Evolutionary conservation across 306 rosid genomes (phyloP).

Genomic region (Coriaria nepalensis): DNA sequence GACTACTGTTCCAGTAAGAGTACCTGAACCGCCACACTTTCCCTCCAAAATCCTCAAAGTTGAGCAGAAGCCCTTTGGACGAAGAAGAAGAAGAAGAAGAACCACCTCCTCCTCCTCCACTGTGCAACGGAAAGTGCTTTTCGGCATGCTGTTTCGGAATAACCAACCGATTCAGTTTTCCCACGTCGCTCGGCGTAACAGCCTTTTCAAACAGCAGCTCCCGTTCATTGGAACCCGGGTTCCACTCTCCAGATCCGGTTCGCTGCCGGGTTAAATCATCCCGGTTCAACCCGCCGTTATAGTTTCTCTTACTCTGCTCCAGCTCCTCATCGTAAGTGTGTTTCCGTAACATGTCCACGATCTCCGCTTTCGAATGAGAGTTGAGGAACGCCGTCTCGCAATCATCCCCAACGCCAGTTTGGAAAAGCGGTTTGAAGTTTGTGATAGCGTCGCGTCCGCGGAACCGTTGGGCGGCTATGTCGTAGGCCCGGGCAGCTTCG

Average conservation of each 20-base stretch:
- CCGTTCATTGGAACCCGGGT: slow-evolving; percentile 28
- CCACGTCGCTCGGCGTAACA: slow-evolving; percentile 91
- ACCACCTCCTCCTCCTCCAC: slow-evolving; percentile 2
- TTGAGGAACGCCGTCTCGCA: slow-evolving; percentile 43
- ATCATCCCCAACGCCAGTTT: slow-evolving; percentile 19
- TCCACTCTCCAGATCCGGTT: neutral
- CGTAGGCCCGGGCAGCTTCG: slow-evolving; percentile 84
- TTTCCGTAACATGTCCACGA: slow-evolving; percentile 93
- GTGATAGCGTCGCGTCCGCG: slow-evolving; percentile 94
- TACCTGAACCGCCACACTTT: slow-evolving; percentile 95
- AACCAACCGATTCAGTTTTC: slow-evolving; percentile 75
- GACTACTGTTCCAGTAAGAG: slow-evolving; percentile 97
- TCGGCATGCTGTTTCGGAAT: slow-evolving; percentile 97
- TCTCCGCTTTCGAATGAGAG: slow-evolving; percentile 76
- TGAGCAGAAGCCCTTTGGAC: slow-evolving; percentile 49
- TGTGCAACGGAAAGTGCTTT: slow-evolving; percentile 73
- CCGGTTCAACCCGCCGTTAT: neutral
- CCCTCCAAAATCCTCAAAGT: slow-evolving; percentile 81
- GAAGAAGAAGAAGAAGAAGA: neutral
- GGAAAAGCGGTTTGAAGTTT: slow-evolving; percentile 44
- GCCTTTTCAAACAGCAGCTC: slow-evolving; percentile 78
- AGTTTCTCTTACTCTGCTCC: slow-evolving; percentile 60
- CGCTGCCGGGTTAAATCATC: slow-evolving; percentile 18
- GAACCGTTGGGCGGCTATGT: slow-evolving; percentile 74
- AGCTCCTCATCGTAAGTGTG: slow-evolving; percentile 88